phyloP scores from a whole-genome alignment of 1,139 yeast genomes.

The Scheffersomyces parashehatae region DNA sequence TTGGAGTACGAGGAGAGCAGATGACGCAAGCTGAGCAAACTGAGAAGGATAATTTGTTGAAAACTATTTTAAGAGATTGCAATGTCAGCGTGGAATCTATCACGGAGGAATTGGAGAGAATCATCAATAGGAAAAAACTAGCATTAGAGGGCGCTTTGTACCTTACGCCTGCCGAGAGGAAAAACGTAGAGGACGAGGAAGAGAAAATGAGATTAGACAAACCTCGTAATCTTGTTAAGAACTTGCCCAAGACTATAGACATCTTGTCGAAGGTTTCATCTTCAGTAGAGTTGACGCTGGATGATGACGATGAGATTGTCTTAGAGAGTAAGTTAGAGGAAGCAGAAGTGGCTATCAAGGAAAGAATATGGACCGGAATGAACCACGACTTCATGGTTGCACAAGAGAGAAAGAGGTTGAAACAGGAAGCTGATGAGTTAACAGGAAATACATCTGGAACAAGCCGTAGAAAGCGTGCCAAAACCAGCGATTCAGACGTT shows the following conservation, averaged over 20 bases:
- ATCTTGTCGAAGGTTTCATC: constrained; percentile 56
- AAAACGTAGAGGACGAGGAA: constrained; percentile 18
- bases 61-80: constrained; percentile 24
- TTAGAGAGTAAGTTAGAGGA: constrained; percentile 65
- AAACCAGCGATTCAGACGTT: constrained; percentile 11
- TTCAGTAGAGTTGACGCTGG: constrained; percentile 56
- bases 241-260: constrained; percentile 57
- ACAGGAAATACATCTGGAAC: constrained; percentile 70
- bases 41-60: constrained; percentile 12
- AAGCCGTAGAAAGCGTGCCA: constrained; percentile 37
- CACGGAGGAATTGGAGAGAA: constrained; percentile 20
- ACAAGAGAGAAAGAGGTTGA: constrained; percentile 81
- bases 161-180: constrained; percentile 24
- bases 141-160: constrained; percentile 20
- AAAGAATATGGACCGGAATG: constrained; percentile 82
- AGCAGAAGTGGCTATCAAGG: constrained; percentile 69
- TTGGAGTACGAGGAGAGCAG: not conserved
- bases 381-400: constrained; percentile 84
- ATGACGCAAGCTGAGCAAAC: constrained; percentile 5
- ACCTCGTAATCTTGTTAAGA: constrained; percentile 53
- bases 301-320: constrained; percentile 69
- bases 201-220: constrained; percentile 35
- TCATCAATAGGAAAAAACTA: constrained; percentile 24
- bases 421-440: constrained; percentile 81
- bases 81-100: constrained; percentile 24